Percentiles rank a stretch among this genome's conserved stretches.
These are phyloP conservation scores for Nemania sp. DNA, from an alignment of 2,329 filamentous ascomycete genomes.

Conservation along the genomic window DNA sequence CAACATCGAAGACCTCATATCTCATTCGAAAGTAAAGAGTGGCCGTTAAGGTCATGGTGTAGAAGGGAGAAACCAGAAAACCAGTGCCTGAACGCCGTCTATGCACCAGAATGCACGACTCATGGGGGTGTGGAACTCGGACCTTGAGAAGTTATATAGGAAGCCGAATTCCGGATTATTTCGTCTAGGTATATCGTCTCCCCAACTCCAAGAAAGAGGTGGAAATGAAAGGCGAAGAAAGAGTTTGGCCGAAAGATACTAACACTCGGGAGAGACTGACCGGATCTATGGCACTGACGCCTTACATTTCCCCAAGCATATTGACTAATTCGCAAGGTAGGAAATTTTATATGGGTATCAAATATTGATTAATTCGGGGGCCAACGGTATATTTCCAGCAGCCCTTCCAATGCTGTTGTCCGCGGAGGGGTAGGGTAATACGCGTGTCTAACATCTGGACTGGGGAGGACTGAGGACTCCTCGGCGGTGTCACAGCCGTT, in stretches of 20 bases:
- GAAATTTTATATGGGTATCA: background rate
- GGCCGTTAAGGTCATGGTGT: background rate
- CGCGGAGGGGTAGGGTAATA: background rate
- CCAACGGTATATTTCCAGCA: background rate
- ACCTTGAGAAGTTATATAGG: slow-evolving; percentile 12
- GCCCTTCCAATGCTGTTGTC: background rate
- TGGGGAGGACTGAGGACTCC: background rate
- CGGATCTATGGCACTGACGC: background rate
- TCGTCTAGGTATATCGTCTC: slow-evolving; percentile 24
- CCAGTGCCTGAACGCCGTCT: slow-evolving; percentile 25
- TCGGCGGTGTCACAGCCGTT: background rate
- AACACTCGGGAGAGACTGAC: background rate
- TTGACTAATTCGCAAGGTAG: slow-evolving; percentile 1
- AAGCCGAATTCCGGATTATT: slow-evolving; percentile 20
- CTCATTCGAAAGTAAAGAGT: background rate
- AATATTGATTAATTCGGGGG: background rate
- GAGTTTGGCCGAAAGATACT: too few relatives aligned
- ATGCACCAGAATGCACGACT: slow-evolving; percentile 26
- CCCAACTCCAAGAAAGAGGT: slow-evolving; percentile 18
- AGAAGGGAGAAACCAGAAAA: slow-evolving; percentile 11
- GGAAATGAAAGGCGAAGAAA: slow-evolving; percentile 15
- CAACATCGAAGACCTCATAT: slow-evolving; percentile 2
- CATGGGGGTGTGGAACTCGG: slow-evolving; percentile 24
- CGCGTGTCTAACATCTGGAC: background rate
- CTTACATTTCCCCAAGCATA: background rate